Base-by-base conservation (phyloP, 202 grass and related monocot species). In the Tripidium arundinaceum region DNA sequence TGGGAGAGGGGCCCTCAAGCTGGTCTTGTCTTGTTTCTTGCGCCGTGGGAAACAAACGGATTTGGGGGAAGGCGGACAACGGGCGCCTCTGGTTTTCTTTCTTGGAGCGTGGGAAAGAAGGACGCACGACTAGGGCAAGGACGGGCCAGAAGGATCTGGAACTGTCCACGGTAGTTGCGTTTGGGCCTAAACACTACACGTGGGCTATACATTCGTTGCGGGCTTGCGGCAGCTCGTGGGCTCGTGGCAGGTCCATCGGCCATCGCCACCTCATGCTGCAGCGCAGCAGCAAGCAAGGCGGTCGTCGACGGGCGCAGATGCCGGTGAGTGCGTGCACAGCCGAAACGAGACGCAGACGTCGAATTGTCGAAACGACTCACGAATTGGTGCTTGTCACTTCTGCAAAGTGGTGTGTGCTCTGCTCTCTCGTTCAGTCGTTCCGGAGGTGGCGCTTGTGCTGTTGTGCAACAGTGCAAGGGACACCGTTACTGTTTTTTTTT, bases 41-140 rank as follows among this genome's bases (percentile, higher is more conserved):
- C 33, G 11, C 63, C 21, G 47, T 28, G 33, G 77, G 46, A 7
- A 39, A 26, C 46, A 39, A 41, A 40, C 29, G 43, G n/a, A 25
- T 16, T 52, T 52, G 4, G 49, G 19, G 7, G 31, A 19, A 19
- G 47, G 16, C 28, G 45, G 45, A 21, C 18, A 6, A 22, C 27
- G 71, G 70, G 50, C 49, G 49, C 31, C 46, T 57, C 31, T 57
- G 64, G 33, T 42, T 58, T 41, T 55, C 64, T 69, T 79, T 79
- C 64, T 69, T 69, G 64, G 34, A 29, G 64, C 47, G 33, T 40
- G 63, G 77, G 77, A 68, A 55, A 49, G 14, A 19, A 27, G 22
- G 40, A 11, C 13, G 16, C 68, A 29, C 25, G 39, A 28, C 11
- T 3, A 52, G 25, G 16, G 0, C 33, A 7, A 4, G 70, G n/a